A percentile compares a stretch with the other conserved stretches of the same genome.
Evolutionary conservation across 2,329 filamentous ascomycete genomes (phyloP).

Genomic region (Rasamsonia emersonii): DNA sequence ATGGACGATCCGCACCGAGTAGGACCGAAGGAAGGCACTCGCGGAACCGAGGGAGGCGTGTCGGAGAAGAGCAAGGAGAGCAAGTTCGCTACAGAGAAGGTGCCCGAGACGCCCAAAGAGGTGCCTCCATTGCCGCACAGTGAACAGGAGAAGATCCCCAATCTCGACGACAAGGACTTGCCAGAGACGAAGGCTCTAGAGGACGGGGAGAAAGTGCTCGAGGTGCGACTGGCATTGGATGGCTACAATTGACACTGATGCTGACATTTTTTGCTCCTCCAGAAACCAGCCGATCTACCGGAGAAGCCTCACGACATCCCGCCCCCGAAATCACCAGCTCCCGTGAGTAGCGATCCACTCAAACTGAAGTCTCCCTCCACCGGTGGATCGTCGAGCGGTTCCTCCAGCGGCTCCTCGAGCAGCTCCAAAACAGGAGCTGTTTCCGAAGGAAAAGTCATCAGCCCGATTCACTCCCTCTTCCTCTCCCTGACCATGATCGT

Average conservation of each 20-base stretch:
- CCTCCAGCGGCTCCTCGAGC: constrained; percentile 14
- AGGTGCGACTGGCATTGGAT: constrained; percentile 40
- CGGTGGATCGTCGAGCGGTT: constrained; percentile 7
- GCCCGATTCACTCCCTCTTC: constrained; percentile 77
- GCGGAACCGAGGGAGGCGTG: constrained; percentile 81
- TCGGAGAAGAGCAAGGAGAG: constrained; percentile 75
- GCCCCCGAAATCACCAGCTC: constrained; percentile 50
- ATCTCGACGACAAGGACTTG: constrained; percentile 26
- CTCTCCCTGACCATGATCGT: constrained; percentile 96
- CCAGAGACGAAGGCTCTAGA: constrained; percentile 33
- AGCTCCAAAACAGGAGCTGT: constrained; percentile 17
- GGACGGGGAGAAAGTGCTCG: constrained; percentile 36
- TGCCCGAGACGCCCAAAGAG: constrained; percentile 76
- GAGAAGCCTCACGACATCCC: constrained; percentile 67
- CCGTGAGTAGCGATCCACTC: constrained; percentile 30
- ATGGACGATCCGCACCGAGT: constrained; percentile 81
- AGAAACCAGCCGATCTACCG: constrained; percentile 78
- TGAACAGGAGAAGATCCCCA: constrained; percentile 60
- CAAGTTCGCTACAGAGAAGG: constrained; percentile 62
- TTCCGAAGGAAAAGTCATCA: constrained; percentile 47
- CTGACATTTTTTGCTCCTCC: constrained; percentile 5
- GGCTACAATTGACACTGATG: background rate
- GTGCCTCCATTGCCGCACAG: constrained; percentile 72
- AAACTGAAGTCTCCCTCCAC: constrained; percentile 24
- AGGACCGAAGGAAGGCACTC: constrained; percentile 73